These are phyloP conservation scores for Cercospora sesami DNA, from an alignment of 2,329 filamentous ascomycete species.

Conservation along the genomic window DNA sequence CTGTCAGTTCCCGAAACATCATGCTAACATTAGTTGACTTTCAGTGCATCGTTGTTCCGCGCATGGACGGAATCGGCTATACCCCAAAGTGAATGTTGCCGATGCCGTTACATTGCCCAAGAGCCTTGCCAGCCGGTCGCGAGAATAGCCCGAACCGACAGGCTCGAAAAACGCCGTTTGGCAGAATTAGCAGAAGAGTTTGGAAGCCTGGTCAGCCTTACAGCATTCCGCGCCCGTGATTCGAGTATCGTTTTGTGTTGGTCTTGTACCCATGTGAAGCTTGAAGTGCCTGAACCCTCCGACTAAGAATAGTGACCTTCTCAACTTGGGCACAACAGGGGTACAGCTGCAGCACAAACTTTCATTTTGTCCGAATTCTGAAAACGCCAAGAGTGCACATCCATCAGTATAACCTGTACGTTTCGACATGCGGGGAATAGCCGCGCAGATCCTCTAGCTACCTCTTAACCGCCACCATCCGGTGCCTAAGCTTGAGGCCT, in stretches of 20 bases:
- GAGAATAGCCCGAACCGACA: slow-evolving; percentile 5
- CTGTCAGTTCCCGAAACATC: background rate
- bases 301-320: background rate
- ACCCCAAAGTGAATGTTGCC: background rate
- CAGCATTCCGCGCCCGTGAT: background rate
- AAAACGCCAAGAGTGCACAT: background rate
- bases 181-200: background rate
- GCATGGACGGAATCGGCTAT: background rate
- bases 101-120: background rate
- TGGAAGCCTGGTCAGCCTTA: slow-evolving; percentile 1
- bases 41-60: background rate
- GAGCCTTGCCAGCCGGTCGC: background rate
- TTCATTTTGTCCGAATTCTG: background rate
- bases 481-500: background rate
- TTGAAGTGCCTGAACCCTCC: background rate
- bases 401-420: background rate
- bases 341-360: background rate
- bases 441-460: background rate
- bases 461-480: background rate
- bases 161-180: background rate
- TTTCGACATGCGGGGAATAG: background rate
- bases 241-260: background rate
- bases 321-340: background rate
- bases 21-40: slow-evolving; percentile 6
- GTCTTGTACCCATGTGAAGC: background rate